Conservation (phyloP, 1,139 yeast species). For the Geotrichum siamense region DNA sequence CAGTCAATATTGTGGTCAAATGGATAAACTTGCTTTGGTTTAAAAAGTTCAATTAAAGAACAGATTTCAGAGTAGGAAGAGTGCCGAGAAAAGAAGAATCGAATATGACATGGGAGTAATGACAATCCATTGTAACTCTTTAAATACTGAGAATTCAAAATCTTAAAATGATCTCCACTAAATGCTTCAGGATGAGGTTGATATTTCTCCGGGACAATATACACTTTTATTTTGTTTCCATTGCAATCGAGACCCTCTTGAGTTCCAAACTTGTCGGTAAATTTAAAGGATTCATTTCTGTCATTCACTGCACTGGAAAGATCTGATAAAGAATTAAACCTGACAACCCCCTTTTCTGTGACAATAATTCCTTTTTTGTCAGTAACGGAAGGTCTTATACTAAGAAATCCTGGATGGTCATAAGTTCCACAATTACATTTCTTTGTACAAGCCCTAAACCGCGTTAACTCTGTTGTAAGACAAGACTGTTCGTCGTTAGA, state of each 20-base stretch:
- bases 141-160: constrained; percentile 16
- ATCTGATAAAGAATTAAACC: too few species aligned
- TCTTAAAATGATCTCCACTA: constrained; percentile 10
- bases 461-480: constrained; percentile 26
- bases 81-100: constrained; percentile 47
- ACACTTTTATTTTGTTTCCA: constrained; percentile 12
- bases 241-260: constrained; percentile 19
- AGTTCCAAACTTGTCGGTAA: constrained; percentile 9
- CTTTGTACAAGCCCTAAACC: constrained; percentile 36
- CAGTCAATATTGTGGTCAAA: constrained; percentile 39
- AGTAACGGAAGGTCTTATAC: constrained; percentile 9
- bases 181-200: constrained; percentile 6
- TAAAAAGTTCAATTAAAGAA: constrained; percentile 38
- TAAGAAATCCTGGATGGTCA: constrained; percentile 8
- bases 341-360: not conserved
- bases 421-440: constrained; percentile 23
- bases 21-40: constrained; percentile 44
- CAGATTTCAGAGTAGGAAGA: constrained; percentile 45
- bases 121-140: constrained; percentile 26
- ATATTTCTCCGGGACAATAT: constrained; percentile 9
- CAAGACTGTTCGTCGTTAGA: constrained; percentile 13
- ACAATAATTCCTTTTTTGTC: not conserved
- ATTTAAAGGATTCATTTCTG: constrained; percentile 16
- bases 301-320: not conserved
- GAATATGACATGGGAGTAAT: constrained; percentile 40